phyloP scores from a whole-genome alignment of 805 yeast species.

The Peterozyma xylosa region DNA sequence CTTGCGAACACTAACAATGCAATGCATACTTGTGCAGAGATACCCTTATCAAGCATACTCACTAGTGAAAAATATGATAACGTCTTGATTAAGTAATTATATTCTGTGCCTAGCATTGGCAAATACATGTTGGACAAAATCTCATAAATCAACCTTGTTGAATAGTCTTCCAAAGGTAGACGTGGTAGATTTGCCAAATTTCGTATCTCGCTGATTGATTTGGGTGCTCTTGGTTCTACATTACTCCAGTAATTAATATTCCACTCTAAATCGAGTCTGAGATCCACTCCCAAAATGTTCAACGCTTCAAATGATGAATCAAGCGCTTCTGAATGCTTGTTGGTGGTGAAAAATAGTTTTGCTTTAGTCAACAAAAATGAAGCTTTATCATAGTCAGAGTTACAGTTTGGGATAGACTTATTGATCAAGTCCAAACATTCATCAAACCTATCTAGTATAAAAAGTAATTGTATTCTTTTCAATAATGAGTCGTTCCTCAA shows the following conservation, averaged over 20 bases:
- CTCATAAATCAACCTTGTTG: slow-evolving; percentile 13
- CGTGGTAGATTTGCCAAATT: slow-evolving; percentile 16
- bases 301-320: slow-evolving; percentile 27
- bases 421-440: slow-evolving; percentile 29
- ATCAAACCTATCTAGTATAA: slow-evolving; percentile 21
- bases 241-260: slow-evolving; percentile 15
- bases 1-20: slow-evolving; percentile 33
- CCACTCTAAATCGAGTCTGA: slow-evolving; percentile 20
- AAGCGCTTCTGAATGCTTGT: slow-evolving; percentile 24
- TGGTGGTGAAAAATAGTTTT: slow-evolving; percentile 26
- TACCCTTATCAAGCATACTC: slow-evolving; percentile 31
- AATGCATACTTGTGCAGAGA: slow-evolving; percentile 20
- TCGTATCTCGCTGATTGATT: slow-evolving; percentile 30
- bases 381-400: slow-evolving; percentile 24
- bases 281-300: slow-evolving; percentile 25
- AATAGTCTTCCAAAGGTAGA: no score
- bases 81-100: slow-evolving; percentile 21
- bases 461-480: slow-evolving; percentile 26
- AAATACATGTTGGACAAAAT: slow-evolving; percentile 30
- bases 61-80: slow-evolving; percentile 25
- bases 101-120: slow-evolving; percentile 22
- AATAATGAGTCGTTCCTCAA: slow-evolving; percentile 19
- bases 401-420: slow-evolving; percentile 20
- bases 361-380: slow-evolving; percentile 28
- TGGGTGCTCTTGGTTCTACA: slow-evolving; percentile 25